Evolutionary conservation across 805 yeast genomes (phyloP), one percentile per base, ranked within the genome.

Genomic region (Spathaspora gorwiae): DNA sequence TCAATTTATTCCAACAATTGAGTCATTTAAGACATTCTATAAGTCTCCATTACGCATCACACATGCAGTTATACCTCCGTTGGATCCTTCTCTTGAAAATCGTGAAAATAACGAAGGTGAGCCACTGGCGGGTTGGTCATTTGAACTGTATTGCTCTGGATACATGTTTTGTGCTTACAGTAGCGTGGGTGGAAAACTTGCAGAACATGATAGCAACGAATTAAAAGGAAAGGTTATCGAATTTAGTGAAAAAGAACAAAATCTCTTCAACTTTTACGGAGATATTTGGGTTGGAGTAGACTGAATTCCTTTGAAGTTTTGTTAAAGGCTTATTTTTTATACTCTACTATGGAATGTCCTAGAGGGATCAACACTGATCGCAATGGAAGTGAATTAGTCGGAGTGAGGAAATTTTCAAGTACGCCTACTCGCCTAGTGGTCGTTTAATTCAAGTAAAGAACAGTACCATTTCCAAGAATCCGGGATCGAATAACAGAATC

Each of bases 211-310:
- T 35, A 65, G 62, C 26, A 67, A 65, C 26, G 62, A 64, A 38
- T 71, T 71, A 40, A 54, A 54, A 8, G 84, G 86, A 26, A 59
- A 64, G n/a, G 50, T 78, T 26, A 66, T 79, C 26, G 65, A 65
- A 35, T 72, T 71, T 64, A 53, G 54, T 13, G 49, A 58, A 2
- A 60, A 60, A 12, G 49, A 57, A 8, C 45, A 43, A 5, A 57
- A 56, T 11, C 56, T 62, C 40, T 74, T 68, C 55, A 61, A 66
- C 30, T 69, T 64, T 42, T 61, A 72, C 39, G 83, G 82, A 27
- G 73, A 72, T 37, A 49, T 78, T 7, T 80, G 84, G 84, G 41
- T 39, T 8, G 41, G 41, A 26, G 8, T 27, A 37, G 40, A 37
- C 12, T 37, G 24, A 19, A 19, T 19, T 19, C n/a, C n/a, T n/a